A percentile compares a stretch with the other conserved stretches of the same genome.
These are phyloP conservation scores for Neospermospora avenae DNA, from an alignment of 2,329 filamentous ascomycete genomes.

Conservation along the genomic window DNA sequence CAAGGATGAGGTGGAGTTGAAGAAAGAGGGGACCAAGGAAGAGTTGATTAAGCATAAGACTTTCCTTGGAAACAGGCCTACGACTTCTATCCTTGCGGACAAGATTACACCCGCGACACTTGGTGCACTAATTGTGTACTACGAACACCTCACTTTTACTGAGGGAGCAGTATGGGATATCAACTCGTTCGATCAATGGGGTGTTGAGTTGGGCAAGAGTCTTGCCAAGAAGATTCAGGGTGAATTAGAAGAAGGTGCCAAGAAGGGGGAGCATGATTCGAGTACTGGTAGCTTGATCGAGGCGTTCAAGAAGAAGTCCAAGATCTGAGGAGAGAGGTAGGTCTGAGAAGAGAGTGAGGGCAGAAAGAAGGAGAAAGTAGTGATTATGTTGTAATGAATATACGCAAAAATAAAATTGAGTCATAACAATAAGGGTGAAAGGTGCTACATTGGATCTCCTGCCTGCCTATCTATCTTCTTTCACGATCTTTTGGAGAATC, in stretches of 20 bases:
- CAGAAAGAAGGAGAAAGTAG: neutral
- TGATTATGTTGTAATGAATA: neutral
- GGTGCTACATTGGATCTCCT: too few relatives aligned
- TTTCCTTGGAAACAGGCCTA: constrained; percentile 95
- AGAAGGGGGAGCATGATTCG: constrained; percentile 72
- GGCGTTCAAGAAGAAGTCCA: constrained; percentile 73
- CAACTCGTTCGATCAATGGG: constrained; percentile 99
- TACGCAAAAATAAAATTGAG: neutral
- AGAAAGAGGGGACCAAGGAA: constrained; percentile 69
- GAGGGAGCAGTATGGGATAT: constrained; percentile 99
- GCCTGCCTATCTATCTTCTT: too few relatives aligned
- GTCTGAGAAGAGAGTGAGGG: neutral
- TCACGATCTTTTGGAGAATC: too few relatives aligned
- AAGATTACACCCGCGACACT: constrained; percentile 93
- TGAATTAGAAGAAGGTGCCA: constrained; percentile 79
- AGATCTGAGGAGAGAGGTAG: constrained; percentile 1
- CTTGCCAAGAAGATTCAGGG: constrained; percentile 86
- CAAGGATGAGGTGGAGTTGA: constrained; percentile 78
- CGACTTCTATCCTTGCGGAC: constrained; percentile 86
- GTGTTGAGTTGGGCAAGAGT: constrained; percentile 95
- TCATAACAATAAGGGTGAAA: too few relatives aligned
- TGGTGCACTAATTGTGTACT: constrained; percentile 95
- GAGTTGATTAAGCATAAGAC: constrained; percentile 96
- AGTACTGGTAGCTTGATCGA: constrained; percentile 87
- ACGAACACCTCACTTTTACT: constrained; percentile 97